Percentiles rank a stretch among this genome's conserved stretches.
Conservation (phyloP, 106 monocot species). For the Acanthochlamys bracteata region DNA sequence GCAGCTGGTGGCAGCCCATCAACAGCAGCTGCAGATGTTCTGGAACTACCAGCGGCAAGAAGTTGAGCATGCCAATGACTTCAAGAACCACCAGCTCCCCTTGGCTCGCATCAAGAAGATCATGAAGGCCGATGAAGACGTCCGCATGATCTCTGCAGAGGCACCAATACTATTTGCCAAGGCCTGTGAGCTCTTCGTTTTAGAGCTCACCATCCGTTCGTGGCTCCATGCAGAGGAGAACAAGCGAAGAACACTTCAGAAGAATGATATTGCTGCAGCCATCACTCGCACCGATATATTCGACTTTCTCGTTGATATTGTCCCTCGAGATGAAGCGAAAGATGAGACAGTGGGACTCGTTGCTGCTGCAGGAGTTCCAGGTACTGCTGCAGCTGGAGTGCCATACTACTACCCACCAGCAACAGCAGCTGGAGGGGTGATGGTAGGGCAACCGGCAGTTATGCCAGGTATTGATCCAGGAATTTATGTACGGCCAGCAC, state of each 20-base stretch:
- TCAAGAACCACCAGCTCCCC: slow-evolving; percentile 87
- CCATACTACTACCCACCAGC: slow-evolving; percentile 51
- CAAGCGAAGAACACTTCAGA: slow-evolving; percentile 71
- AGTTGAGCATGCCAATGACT: slow-evolving; percentile 58
- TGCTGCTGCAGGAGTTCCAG: slow-evolving; percentile 5
- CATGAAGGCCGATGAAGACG: slow-evolving; percentile 88
- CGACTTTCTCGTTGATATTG: slow-evolving; percentile 52
- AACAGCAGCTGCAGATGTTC: slow-evolving; percentile 81
- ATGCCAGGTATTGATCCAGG: slow-evolving; percentile 25
- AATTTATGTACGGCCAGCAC: slow-evolving; percentile 26
- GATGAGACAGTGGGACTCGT: slow-evolving; percentile 21
- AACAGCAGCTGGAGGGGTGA: slow-evolving; percentile 6
- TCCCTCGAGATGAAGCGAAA: slow-evolving; percentile 51
- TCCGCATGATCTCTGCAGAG: slow-evolving; percentile 83
- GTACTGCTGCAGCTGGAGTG: slow-evolving; percentile 13
- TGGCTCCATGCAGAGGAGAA: slow-evolving; percentile 89
- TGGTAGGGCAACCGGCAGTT: slow-evolving; percentile 38
- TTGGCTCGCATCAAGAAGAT: slow-evolving; percentile 85
- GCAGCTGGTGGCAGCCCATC: slow-evolving; percentile 3
- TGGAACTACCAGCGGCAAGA: slow-evolving; percentile 79
- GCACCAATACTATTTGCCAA: slow-evolving; percentile 76
- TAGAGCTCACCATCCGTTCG: slow-evolving; percentile 79
- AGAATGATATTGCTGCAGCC: slow-evolving; percentile 73
- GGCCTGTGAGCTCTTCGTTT: slow-evolving; percentile 84
- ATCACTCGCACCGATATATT: slow-evolving; percentile 65